Evolutionary conservation across 805 yeast species (phyloP).

Genomic region (Ogataea kodamae): DNA sequence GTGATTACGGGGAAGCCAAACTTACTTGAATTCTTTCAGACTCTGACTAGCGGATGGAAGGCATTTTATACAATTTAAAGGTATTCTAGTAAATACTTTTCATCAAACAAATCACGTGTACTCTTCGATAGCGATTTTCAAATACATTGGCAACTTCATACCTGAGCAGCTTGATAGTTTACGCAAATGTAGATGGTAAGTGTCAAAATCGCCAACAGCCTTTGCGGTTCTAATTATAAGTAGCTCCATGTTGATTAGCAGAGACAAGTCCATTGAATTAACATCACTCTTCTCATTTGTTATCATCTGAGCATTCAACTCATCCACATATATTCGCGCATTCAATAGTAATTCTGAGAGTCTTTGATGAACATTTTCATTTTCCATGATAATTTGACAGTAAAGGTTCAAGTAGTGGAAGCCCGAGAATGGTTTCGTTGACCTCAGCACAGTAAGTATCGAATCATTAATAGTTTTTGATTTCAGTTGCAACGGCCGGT

Average conservation of each 20-base stretch:
- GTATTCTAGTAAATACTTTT: too few relatives aligned
- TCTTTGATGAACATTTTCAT: not conserved
- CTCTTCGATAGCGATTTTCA: too few relatives aligned
- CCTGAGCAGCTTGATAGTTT: not conserved
- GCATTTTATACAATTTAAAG: too few relatives aligned
- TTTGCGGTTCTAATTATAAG: not conserved
- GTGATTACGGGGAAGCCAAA: too few relatives aligned
- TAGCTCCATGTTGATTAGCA: not conserved
- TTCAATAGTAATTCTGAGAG: not conserved
- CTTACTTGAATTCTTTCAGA: too few relatives aligned
- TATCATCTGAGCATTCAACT: not conserved
- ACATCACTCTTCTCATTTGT: too few relatives aligned
- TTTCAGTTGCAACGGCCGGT: constrained; percentile 50
- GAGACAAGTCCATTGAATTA: not conserved
- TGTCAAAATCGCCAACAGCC: not conserved
- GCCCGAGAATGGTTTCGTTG: constrained; percentile 2
- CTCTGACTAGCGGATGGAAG: too few relatives aligned
- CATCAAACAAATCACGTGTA: too few relatives aligned
- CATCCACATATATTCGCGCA: not conserved
- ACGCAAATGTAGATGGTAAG: not conserved
- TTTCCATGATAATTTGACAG: not conserved
- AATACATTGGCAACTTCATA: not conserved
- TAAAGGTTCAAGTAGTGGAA: too few relatives aligned
- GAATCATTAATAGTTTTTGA: constrained; percentile 47
- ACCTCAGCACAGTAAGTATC: constrained; percentile 39